Evolutionary conservation across 306 rosid genomes (phyloP).

Genomic region (Cucurbita ficifolia): DNA sequence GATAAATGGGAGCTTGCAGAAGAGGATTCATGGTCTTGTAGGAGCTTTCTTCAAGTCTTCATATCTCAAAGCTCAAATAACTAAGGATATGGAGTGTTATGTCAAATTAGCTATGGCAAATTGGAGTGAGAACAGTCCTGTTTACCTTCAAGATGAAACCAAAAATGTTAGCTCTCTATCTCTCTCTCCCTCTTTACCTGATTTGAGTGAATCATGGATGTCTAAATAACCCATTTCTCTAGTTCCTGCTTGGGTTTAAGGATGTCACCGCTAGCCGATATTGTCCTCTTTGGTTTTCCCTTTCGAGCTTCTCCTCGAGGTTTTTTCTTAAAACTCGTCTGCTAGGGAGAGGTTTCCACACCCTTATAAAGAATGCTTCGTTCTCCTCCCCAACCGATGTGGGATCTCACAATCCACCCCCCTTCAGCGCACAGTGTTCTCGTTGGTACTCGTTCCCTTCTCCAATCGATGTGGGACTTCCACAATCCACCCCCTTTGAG

Average conservation of each 20-base stretch:
- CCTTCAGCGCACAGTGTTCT: too few species aligned
- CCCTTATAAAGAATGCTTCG: too few species aligned
- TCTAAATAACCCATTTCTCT: constrained; percentile 20
- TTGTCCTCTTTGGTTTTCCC: too few species aligned
- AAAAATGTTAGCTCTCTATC: constrained; percentile 47
- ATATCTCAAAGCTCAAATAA: constrained; percentile 67
- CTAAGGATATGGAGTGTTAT: constrained; percentile 61
- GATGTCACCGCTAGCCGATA: background rate
- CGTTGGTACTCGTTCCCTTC: too few species aligned
- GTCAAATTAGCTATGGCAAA: constrained; percentile 54
- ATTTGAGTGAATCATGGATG: constrained; percentile 19
- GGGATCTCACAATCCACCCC: too few species aligned
- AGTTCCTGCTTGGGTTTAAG: constrained; percentile 31
- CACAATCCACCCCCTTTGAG: too few species aligned
- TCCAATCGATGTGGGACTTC: too few species aligned
- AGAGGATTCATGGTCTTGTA: constrained; percentile 86
- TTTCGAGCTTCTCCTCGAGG: too few species aligned
- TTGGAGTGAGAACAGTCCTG: constrained; percentile 53
- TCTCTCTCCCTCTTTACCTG: constrained; percentile 11
- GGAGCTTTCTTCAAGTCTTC: constrained; percentile 93
- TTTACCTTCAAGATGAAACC: constrained; percentile 71
- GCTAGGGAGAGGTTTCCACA: too few species aligned
- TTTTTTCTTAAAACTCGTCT: too few species aligned
- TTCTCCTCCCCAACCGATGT: too few species aligned
- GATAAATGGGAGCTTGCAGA: constrained; percentile 82